phyloP scores from a whole-genome alignment of 805 yeast genomes.

The Lachancea thermotolerans region DNA sequence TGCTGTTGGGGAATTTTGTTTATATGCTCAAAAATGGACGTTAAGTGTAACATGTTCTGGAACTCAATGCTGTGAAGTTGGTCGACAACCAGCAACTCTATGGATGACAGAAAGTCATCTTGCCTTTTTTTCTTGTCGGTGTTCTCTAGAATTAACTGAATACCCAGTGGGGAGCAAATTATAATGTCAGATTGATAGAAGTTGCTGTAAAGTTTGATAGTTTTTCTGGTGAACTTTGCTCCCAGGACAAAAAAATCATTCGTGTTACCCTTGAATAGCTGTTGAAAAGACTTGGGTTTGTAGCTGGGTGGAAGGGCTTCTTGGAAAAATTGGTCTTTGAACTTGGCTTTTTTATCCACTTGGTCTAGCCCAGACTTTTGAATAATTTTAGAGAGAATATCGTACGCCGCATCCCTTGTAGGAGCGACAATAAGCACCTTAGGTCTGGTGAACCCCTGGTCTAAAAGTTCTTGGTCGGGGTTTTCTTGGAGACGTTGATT shows the following conservation, averaged over 20 bases:
- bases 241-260: constrained; percentile 90
- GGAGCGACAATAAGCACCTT: constrained; percentile 79
- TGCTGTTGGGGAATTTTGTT: constrained; percentile 74
- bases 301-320: constrained; percentile 39
- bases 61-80: constrained; percentile 78
- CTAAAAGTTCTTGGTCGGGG: constrained; percentile 60
- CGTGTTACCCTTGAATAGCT: constrained; percentile 78
- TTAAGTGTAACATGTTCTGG: constrained; percentile 91
- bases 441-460: constrained; percentile 95
- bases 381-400: constrained; percentile 56
- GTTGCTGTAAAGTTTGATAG: constrained; percentile 75
- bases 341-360: constrained; percentile 74
- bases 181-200: constrained; percentile 82
- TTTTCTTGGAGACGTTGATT: constrained; percentile 47
- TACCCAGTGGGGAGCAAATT: constrained; percentile 86
- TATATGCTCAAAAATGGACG: constrained; percentile 57
- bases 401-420: constrained; percentile 70
- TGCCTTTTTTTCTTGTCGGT: constrained; percentile 51
- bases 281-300: constrained; percentile 80
- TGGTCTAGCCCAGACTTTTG: constrained; percentile 61
- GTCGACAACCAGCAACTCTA: constrained; percentile 75
- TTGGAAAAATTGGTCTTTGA: constrained; percentile 60
- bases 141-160: constrained; percentile 70
- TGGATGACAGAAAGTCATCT: constrained; percentile 79
- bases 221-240: constrained; percentile 81